Evolutionary conservation across 495 filamentous ascomycete genomes (phyloP).

Genomic region (Emericellopsis terricola): DNA sequence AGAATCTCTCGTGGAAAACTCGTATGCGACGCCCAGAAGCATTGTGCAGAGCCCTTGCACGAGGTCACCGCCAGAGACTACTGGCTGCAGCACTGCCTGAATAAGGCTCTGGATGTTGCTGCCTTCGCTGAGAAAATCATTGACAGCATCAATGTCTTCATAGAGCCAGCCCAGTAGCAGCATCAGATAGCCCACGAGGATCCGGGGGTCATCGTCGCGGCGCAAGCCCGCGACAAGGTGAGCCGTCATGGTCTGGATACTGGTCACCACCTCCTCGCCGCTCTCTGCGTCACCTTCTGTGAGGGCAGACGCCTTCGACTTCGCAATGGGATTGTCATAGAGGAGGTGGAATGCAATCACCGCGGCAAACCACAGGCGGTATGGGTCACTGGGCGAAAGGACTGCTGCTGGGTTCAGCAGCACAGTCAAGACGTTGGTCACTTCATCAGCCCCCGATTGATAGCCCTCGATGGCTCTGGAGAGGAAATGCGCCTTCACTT

Average conservation of each 20-base stretch:
- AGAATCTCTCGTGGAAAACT: constrained; percentile 95
- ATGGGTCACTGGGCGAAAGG: constrained; percentile 53
- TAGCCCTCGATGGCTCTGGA: constrained; percentile 80
- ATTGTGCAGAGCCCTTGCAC: constrained; percentile 70
- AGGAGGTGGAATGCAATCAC: constrained; percentile 84
- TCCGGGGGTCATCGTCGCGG: constrained; percentile 59
- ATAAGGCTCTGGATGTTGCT: constrained; percentile 76
- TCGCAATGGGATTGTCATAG: constrained; percentile 64
- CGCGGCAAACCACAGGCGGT: constrained; percentile 80
- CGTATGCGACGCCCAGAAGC: constrained; percentile 77
- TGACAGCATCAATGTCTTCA: constrained; percentile 78
- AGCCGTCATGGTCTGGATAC: constrained; percentile 68
- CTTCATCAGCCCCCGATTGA: constrained; percentile 55
- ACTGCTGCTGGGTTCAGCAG: constrained; percentile 46
- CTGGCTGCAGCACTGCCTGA: constrained; percentile 32
- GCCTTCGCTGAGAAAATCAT: constrained; percentile 91
- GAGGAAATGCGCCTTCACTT: constrained; percentile 71
- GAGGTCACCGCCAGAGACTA: constrained; percentile 45
- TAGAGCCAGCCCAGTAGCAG: constrained; percentile 85
- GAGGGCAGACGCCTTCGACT: constrained; percentile 61
- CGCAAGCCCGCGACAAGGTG: constrained; percentile 64
- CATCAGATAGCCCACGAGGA: constrained; percentile 79
- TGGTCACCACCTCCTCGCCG: constrained; percentile 91
- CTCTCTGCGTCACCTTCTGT: constrained; percentile 76
- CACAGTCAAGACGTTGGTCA: constrained; percentile 79